Evolutionary conservation across 2,329 filamentous ascomycete species (phyloP), one percentile per base, ranked within the genome.

Genomic region (Trichocomaceae sp.): DNA sequence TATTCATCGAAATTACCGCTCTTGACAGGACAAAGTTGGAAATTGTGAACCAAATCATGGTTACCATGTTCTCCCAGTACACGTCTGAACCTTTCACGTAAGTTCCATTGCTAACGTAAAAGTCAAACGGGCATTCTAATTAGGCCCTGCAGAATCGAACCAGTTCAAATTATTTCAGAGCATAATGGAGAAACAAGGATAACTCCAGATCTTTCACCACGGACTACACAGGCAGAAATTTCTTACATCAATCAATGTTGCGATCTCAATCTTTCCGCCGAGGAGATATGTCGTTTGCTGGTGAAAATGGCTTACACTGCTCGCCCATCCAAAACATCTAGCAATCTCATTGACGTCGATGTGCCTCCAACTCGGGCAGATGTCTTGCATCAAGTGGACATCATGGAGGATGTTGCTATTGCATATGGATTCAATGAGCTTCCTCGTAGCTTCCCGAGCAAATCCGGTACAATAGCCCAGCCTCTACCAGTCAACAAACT

Each of bases 331-430:
- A 74, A 79, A 53, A 80, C 82, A 58, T 80, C 86, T 58, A 72
- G 81, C 53, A 85, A 88, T 67, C 75, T 93, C 49, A 78, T 95
- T 57, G 86, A 95, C 65, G 85, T 97, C 26, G 81, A 85, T 35
- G 83, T 97, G 22, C 93, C 93, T 8, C 83, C 91, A 31, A 97
- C 91, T 47, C 84, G 93, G 59, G 92, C 93, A 47, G 93, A 99
- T 71, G 86, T 99, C 42, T 84, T 99, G 31, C 93, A 99, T 72
- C 88, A 96, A 68, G 95, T 90, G 64, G 93, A 99, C 69, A 88
- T 99, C 62, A 99, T 99, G 92, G 93, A 99, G 75, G 95, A 99
- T 69, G 85, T 95, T 19, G 93, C 90, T 41, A 93, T 99, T 61
- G 90, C 90, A 52, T 96, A 97, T 71, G 93, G 95, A 61, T 99